Evolutionary conservation across 176 grass and related monocot genomes (phyloP).

Genomic region (Aegilops longissima): DNA sequence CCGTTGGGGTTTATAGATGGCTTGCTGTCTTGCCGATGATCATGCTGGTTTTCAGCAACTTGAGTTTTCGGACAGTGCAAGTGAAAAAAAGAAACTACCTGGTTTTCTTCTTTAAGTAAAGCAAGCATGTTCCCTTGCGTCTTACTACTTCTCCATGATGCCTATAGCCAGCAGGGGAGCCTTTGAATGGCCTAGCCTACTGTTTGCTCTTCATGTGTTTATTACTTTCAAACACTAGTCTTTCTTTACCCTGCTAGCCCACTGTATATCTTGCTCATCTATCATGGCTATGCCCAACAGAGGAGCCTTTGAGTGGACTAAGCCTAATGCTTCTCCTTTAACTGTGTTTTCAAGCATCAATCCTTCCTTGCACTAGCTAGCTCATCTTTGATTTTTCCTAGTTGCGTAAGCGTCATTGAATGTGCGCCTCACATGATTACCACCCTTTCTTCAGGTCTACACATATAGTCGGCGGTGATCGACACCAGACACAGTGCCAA

Average conservation of each 20-base stretch:
- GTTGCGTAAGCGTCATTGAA: background rate
- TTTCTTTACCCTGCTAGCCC: background rate
- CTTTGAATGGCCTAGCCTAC: slow-evolving; percentile 10
- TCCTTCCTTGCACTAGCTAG: background rate
- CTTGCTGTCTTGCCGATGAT: background rate
- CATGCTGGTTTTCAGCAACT: slow-evolving; percentile 20
- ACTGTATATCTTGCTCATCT: background rate
- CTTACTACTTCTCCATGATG: slow-evolving; percentile 8
- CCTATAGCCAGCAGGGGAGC: background rate
- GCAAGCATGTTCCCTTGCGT: background rate
- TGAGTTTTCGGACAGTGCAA: background rate
- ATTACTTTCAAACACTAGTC: background rate
- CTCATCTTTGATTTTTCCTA: background rate
- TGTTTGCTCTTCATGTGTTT: background rate
- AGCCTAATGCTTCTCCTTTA: background rate
- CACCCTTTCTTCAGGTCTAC: slow-evolving; percentile 10
- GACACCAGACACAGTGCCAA: slow-evolving; percentile 9
- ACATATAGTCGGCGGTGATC: slow-evolving; percentile 34
- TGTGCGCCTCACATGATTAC: background rate
- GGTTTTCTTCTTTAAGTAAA: background rate
- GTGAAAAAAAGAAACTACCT: background rate
- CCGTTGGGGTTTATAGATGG: no score
- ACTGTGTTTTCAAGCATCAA: background rate
- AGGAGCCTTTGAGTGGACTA: slow-evolving; percentile 2
- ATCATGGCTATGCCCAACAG: background rate